Conservation (phyloP, 2,329 filamentous ascomycete species). For the Pseudocercospora vitis region DNA sequence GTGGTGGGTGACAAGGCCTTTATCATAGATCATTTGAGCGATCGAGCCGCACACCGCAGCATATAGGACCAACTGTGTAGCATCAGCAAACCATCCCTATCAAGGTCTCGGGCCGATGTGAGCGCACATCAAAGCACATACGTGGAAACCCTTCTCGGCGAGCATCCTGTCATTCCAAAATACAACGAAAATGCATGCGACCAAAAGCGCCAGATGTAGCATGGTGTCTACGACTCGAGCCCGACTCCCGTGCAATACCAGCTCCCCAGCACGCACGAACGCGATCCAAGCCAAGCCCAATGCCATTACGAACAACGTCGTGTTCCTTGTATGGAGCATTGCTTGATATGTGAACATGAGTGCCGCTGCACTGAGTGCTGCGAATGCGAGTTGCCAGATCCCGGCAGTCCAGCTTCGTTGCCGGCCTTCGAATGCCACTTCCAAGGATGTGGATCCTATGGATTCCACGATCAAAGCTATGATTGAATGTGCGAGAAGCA, state of each 20-base stretch:
- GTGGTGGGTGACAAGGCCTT: not conserved
- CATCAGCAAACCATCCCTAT: not conserved
- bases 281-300: conserved; percentile 13
- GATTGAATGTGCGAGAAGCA: conserved; percentile 16
- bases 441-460: not conserved
- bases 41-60: not conserved
- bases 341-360: conserved; percentile 19
- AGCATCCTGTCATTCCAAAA: conserved; percentile 17
- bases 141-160: conserved; percentile 4
- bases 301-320: conserved; percentile 15
- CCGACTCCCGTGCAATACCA: conserved; percentile 3
- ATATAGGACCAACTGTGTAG: conserved; percentile 1
- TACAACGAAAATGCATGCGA: conserved; percentile 10
- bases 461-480: not conserved
- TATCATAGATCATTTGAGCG: not conserved
- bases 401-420: not conserved
- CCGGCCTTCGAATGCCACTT: not conserved
- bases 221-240: not conserved
- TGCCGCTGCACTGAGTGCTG: conserved; percentile 3
- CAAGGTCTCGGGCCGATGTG: not conserved
- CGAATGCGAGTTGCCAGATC: conserved; percentile 8
- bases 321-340: conserved; percentile 15
- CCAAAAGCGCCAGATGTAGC: conserved; percentile 9
- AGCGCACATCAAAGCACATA: not conserved
- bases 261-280: not conserved